Base-by-base conservation (phyloP, 805 yeast genomes). In the Wickerhamiella bombiphila region DNA sequence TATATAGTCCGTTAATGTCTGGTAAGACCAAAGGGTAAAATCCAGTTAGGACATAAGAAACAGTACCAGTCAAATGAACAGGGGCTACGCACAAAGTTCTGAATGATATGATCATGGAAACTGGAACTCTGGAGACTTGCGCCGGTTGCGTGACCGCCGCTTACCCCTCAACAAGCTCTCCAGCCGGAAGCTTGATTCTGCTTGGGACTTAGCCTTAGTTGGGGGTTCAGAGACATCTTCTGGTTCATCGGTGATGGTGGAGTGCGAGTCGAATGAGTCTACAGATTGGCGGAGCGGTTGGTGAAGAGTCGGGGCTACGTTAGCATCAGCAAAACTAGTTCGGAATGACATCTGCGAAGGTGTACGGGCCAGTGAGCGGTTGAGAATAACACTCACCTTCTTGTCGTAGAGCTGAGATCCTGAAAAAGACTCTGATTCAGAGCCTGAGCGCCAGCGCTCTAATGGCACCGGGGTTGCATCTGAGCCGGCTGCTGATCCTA, bases 331-430 rank as follows among this genome's bases (percentile, higher is more conserved):
- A 46, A 80, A 63, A 21, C 79, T 69, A 16, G 77, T 74, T 52
- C 76, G 76, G 64, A 82, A 82, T 2, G 93, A 80, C 1, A 81
- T 67, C 35, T 76, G 76, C 0, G 93, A 78, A 14, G 78, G 75
- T 0, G 82, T 72, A 40, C 83, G 60, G 2, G 82, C 81, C 52
- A 80, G 62, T 44, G 83, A 76, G 45, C 77, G 63, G 51, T 77
- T 79, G 52, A 80, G 61, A 34, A 80, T 76, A n/a, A 73, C 69
- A 21, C 82, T 73, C 1, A 79, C 91, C 54, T 78, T 79, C 55
- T 76, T 77, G 52, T 80, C 93, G 51, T 80, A 80, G 0, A 80
- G 68, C 49, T 74, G 80, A 0, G 91, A 86, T 1, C 77, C 85
- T 2, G 79, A 71, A 44, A 39, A 45, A 3, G 46, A 41, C 21